phyloP scores from a whole-genome alignment of 257 asterid species.

The Buddleja alternifolia region DNA sequence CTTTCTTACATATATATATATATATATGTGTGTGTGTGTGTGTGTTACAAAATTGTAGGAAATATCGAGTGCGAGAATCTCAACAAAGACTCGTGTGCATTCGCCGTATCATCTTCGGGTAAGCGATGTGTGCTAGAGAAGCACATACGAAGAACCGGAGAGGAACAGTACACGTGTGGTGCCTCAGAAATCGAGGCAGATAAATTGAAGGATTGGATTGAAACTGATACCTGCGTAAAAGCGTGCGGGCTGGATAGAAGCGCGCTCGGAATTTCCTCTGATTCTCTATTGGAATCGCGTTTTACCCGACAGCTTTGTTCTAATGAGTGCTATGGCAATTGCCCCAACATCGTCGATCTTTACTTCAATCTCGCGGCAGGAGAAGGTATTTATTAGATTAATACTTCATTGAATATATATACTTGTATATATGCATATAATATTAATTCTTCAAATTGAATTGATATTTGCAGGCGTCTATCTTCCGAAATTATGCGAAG shows the following conservation, averaged over 20 bases:
- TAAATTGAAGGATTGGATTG: slow-evolving; percentile 50
- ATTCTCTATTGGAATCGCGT: slow-evolving; percentile 58
- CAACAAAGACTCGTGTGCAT: slow-evolving; percentile 54
- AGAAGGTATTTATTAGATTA: slow-evolving; percentile 47
- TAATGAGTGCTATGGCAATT: slow-evolving; percentile 48
- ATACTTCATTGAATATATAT: background rate
- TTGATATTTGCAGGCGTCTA: too few relatives aligned
- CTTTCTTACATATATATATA: too few relatives aligned
- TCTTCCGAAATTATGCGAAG: too few relatives aligned
- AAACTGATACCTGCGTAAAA: slow-evolving; percentile 59
- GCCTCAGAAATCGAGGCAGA: slow-evolving; percentile 68
- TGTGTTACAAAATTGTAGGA: slow-evolving; percentile 34
- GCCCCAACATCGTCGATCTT: slow-evolving; percentile 77
- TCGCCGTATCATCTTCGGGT: slow-evolving; percentile 59
- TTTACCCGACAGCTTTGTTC: slow-evolving; percentile 71
- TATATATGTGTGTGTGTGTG: too few relatives aligned
- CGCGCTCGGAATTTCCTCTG: slow-evolving; percentile 82
- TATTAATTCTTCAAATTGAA: too few relatives aligned
- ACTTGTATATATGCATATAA: too few relatives aligned
- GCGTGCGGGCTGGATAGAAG: slow-evolving; percentile 68
- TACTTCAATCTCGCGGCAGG: slow-evolving; percentile 89
- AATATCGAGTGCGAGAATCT: slow-evolving; percentile 53
- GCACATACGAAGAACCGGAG: slow-evolving; percentile 47
- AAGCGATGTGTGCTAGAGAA: slow-evolving; percentile 81
- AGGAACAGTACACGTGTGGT: slow-evolving; percentile 52